These are phyloP conservation scores for Metschnikowia noctiluminum DNA, from an alignment of 805 yeast species.

Conservation along the genomic window DNA sequence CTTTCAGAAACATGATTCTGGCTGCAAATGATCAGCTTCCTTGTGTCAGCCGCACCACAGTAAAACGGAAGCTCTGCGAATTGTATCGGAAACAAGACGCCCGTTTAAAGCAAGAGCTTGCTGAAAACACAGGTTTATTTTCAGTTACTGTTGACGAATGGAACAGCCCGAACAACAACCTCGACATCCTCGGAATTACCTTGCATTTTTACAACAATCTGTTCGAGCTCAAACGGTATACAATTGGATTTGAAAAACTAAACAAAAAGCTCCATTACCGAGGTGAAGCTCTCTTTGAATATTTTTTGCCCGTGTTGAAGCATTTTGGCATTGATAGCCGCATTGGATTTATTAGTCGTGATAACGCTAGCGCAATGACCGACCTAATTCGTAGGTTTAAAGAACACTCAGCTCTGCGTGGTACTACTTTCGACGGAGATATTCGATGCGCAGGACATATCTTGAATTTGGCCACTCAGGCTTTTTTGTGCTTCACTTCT, in stretches of 20 bases:
- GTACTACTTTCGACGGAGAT: not conserved
- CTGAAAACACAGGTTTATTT: not conserved
- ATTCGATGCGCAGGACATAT: conserved; percentile 1
- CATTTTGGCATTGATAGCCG: conserved; percentile 3
- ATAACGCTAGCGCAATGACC: not conserved
- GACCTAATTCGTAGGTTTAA: not conserved
- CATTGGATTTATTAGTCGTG: not conserved
- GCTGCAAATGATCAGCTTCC: not conserved
- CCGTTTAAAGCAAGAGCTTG: not conserved
- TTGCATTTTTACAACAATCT: not conserved
- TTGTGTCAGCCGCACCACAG: not conserved
- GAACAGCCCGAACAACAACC: not conserved
- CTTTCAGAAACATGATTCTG: not conserved
- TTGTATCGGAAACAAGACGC: not conserved
- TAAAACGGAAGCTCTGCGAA: not conserved
- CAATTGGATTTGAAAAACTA: not conserved
- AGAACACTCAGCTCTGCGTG: not conserved
- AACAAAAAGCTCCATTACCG: not conserved
- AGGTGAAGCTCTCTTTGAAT: not conserved
- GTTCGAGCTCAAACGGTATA: not conserved
- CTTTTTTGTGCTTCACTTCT: not conserved
- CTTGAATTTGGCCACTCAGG: not conserved
- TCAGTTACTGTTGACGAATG: not conserved
- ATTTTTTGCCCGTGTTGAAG: not conserved
- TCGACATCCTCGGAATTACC: not conserved